These are phyloP conservation scores for Aspergillus aculeatus DNA, from an alignment of 2,329 filamentous ascomycete species.

Conservation along the genomic window DNA sequence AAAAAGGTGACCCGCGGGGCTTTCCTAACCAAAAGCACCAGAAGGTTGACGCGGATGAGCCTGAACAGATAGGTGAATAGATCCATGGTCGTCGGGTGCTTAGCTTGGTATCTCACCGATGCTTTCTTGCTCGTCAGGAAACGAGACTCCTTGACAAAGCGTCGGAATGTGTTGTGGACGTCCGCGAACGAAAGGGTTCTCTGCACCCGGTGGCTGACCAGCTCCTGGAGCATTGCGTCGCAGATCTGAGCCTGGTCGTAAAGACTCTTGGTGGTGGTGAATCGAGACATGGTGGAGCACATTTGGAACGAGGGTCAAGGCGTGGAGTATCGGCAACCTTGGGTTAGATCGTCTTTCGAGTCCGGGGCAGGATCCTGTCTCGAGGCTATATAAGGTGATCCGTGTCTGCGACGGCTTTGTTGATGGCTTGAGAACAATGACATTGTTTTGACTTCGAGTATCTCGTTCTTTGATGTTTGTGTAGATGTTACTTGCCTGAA, in stretches of 20 bases:
- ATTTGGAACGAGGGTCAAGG: not conserved
- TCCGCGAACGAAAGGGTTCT: not conserved
- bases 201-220: not conserved
- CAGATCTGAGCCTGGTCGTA: not conserved
- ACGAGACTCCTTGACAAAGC: not conserved
- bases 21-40: not conserved
- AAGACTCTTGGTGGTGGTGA: not conserved
- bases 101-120: not conserved
- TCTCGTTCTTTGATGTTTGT: not conserved
- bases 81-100: not conserved
- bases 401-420: not conserved
- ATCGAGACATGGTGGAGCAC: not conserved
- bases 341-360: not conserved
- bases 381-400: not conserved
- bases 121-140: not conserved
- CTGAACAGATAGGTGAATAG: not conserved
- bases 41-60: not conserved
- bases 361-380: not conserved
- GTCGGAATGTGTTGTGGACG: not conserved
- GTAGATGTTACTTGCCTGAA: not conserved
- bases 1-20: not conserved
- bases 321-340: not conserved
- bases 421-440: not conserved
- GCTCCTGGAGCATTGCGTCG: not conserved
- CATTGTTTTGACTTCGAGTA: not conserved